These are phyloP conservation scores for Aspergillus indologenus DNA, from an alignment of 495 filamentous ascomycete genomes.

Conservation along the genomic window DNA sequence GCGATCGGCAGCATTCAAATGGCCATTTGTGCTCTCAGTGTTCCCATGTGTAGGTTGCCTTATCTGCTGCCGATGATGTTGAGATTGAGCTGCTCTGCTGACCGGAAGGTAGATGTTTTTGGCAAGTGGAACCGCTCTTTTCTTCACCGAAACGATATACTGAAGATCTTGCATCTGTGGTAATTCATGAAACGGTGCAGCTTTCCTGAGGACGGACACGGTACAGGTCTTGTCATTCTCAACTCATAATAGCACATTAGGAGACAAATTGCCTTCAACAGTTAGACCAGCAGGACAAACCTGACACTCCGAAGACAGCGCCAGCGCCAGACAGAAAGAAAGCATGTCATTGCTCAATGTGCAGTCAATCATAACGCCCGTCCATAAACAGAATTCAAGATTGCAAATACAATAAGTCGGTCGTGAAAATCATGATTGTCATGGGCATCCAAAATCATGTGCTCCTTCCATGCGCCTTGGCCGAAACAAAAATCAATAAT, in stretches of 20 bases:
- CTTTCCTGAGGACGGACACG: not conserved
- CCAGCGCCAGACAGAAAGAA: not conserved
- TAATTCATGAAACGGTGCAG: slow-evolving; percentile 14
- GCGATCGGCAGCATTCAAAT: slow-evolving; percentile 73
- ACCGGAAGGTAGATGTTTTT: slow-evolving; percentile 59
- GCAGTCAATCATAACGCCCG: not conserved
- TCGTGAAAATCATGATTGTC: not conserved
- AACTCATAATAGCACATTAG: not conserved
- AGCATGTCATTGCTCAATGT: not conserved
- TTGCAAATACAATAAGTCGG: not conserved
- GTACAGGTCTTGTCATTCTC: not conserved
- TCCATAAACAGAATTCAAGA: not conserved
- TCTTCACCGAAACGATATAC: slow-evolving; percentile 67
- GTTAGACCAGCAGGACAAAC: not conserved
- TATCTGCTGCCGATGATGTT: not conserved
- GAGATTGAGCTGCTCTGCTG: not conserved
- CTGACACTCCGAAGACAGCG: not conserved
- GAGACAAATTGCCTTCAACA: not conserved
- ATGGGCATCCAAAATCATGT: not conserved
- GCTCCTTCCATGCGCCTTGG: not conserved
- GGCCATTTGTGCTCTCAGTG: slow-evolving; percentile 64
- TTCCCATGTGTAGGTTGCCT: slow-evolving; percentile 72
- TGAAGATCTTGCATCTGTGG: slow-evolving; percentile 52
- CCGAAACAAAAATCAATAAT: not conserved
- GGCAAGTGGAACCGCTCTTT: slow-evolving; percentile 75